Evolutionary conservation across 306 rosid species (phyloP), one percentile per base, ranked within the genome.

Genomic region (Prunus dulcis): DNA sequence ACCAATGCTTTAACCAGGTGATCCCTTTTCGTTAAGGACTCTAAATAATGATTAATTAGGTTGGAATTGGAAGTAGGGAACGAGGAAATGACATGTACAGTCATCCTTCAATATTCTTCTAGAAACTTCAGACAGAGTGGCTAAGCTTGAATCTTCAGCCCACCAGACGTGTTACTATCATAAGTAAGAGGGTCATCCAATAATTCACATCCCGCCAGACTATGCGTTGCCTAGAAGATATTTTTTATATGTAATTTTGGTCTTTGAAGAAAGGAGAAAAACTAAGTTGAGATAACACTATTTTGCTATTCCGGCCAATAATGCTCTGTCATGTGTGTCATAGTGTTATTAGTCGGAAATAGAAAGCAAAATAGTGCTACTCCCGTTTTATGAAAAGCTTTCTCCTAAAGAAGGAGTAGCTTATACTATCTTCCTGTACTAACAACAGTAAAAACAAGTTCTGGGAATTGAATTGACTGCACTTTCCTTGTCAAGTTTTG

Each of bases 141-240:
- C 53, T 49, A 70, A 67, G 49, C 46, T 56, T 66, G 53, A 80
- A 28, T 28, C 17, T 27, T 38, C 3, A 9, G 52, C 20, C 68
- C 74, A 68, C 65, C 79, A 68, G 7, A 32, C 15, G 22, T 71
- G 75, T 58, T 15, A 3, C 57, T 30, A 57, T 64, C 79, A 19
- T 19, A 46, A 8, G 34, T 1, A 5, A 11, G 5, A 45, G 41
- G 30, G 51, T 34, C 12, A 47, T 76, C 73, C 76, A 56, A 10
- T 71, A 46, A 46, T 47, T 41, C 58, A 45, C 28, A 61, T 6
- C 1, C 38, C n/a, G 4, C 10, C 65, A 25, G 19, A 25, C 34
- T 0, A 56, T 10, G 13, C 38, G 19, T 3, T 10, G 13, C 38
- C 38, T 3, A 3, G 4, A 34, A 63, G 67, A 63, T 63, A 63